These are phyloP conservation scores for Cyclotella cryptica DNA, from an alignment of 108 stramenopile genomes.

Conservation along the genomic window DNA sequence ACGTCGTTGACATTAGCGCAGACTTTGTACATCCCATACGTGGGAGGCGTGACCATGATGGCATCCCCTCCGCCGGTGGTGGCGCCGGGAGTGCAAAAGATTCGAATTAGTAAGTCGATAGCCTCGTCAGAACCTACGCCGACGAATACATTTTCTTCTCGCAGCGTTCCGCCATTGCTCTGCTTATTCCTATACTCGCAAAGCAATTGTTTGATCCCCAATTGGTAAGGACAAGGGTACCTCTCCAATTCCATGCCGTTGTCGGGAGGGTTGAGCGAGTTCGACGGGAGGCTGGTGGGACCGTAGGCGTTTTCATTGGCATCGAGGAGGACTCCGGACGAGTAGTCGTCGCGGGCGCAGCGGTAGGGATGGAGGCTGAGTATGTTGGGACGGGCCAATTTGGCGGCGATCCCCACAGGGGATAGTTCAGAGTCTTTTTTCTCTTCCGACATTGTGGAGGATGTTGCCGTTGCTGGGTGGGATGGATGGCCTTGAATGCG, in stretches of 20 bases:
- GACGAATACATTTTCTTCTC: slow-evolving; percentile 90
- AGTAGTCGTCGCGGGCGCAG: slow-evolving; percentile 97
- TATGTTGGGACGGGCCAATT: slow-evolving; percentile 92
- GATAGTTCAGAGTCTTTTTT: slow-evolving; percentile 35
- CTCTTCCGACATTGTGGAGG: slow-evolving; percentile 23
- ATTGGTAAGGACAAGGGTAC: slow-evolving; percentile 94
- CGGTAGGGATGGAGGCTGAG: slow-evolving; percentile 91
- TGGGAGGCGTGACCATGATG: slow-evolving; percentile 93
- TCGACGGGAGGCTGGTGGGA: slow-evolving; percentile 71
- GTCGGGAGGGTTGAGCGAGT: slow-evolving; percentile 67
- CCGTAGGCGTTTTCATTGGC: slow-evolving; percentile 97
- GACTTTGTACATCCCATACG: slow-evolving; percentile 98
- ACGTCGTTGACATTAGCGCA: slow-evolving; percentile 97
- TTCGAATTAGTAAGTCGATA: slow-evolving; percentile 94
- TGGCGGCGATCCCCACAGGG: slow-evolving; percentile 58
- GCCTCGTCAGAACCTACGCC: slow-evolving; percentile 98
- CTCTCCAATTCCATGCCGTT: slow-evolving; percentile 77
- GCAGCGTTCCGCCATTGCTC: slow-evolving; percentile 52
- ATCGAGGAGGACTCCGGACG: slow-evolving; percentile 89
- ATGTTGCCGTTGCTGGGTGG: neutral
- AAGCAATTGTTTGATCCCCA: slow-evolving; percentile 74
- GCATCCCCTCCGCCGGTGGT: slow-evolving; percentile 54
- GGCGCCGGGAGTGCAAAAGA: slow-evolving; percentile 90
- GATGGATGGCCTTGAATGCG: neutral
- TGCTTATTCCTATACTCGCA: slow-evolving; percentile 62